These are phyloP conservation scores for Pichia manshurica DNA, from an alignment of 805 yeast species.

Conservation along the genomic window DNA sequence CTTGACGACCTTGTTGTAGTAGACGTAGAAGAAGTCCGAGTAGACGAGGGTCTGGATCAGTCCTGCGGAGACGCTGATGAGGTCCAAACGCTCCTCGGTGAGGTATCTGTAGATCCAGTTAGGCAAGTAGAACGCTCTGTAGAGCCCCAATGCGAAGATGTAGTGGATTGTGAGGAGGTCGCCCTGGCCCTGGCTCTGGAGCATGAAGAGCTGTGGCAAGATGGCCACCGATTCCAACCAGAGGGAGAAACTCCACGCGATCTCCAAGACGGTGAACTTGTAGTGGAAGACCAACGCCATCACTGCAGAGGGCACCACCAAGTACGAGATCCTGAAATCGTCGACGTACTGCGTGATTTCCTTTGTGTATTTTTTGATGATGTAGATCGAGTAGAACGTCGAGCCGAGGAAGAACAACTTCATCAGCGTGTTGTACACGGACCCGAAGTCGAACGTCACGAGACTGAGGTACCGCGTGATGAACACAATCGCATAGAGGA, in stretches of 20 bases:
- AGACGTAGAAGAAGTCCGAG: constrained; percentile 93
- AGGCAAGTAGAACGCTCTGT: constrained; percentile 85
- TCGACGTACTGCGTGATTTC: constrained; percentile 58
- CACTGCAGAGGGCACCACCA: constrained; percentile 57
- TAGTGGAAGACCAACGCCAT: constrained; percentile 58
- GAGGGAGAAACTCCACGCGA: constrained; percentile 81
- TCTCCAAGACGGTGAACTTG: constrained; percentile 54
- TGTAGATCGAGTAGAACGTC: constrained; percentile 65
- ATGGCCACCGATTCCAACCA: constrained; percentile 94
- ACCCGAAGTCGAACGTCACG: constrained; percentile 44
- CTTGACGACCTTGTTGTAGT: constrained; percentile 74
- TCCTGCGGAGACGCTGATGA: constrained; percentile 72
- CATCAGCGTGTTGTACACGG: constrained; percentile 74
- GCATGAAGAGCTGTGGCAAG: constrained; percentile 84
- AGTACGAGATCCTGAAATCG: constrained; percentile 67
- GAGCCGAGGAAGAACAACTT: constrained; percentile 75
- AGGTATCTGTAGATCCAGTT: constrained; percentile 90
- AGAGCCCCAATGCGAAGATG: constrained; percentile 86
- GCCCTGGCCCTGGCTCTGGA: constrained; percentile 86
- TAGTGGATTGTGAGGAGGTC: constrained; percentile 85
- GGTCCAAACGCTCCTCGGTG: constrained; percentile 59
- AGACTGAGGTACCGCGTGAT: constrained; percentile 67
- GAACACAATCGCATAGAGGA: constrained; percentile 68
- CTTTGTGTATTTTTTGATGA: constrained; percentile 60
- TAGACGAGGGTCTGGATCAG: constrained; percentile 79